Conservation (phyloP, 495 filamentous ascomycete genomes). For the Apodospora peruviana region DNA sequence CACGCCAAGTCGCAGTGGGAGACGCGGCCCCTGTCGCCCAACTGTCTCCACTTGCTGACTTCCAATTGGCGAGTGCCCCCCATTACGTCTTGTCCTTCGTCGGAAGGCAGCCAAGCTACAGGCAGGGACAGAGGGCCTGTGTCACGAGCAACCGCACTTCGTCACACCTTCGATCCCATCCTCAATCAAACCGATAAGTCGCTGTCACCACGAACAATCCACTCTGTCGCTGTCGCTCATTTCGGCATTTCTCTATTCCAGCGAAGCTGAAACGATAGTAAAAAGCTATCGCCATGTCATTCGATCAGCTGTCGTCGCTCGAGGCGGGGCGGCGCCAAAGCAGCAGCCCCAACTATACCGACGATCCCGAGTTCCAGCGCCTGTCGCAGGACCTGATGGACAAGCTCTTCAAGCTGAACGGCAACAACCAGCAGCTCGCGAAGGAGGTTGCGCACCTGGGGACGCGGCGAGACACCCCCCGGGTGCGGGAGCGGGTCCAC, state of each 20-base stretch:
- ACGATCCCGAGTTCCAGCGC: conserved; percentile 87
- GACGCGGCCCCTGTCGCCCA: neutral
- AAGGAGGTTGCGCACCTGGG: conserved; percentile 80
- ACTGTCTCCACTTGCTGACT: neutral
- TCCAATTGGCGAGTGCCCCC: conserved; percentile 4
- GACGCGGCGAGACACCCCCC: conserved; percentile 83
- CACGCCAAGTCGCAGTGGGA: conserved; percentile 3
- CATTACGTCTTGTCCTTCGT: neutral
- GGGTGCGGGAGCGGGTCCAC: conserved; percentile 84
- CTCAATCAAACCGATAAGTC: neutral
- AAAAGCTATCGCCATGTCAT: conserved; percentile 61
- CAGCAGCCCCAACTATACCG: conserved; percentile 59
- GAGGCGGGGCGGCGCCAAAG: conserved; percentile 56
- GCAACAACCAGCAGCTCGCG: conserved; percentile 74
- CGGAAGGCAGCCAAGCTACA: conserved; percentile 1
- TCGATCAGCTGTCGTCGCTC: conserved; percentile 75
- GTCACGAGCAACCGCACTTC: neutral
- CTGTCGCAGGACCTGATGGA: conserved; percentile 76
- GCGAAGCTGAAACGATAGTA: neutral
- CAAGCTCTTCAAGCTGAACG: conserved; percentile 79
- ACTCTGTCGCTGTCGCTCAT: neutral
- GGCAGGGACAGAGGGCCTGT: neutral
- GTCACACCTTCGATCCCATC: neutral
- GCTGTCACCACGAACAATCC: neutral
- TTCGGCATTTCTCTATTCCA: too few relatives aligned